phyloP scores from a whole-genome alignment of 257 asterid species.

The Lithospermum erythrorhizon region DNA sequence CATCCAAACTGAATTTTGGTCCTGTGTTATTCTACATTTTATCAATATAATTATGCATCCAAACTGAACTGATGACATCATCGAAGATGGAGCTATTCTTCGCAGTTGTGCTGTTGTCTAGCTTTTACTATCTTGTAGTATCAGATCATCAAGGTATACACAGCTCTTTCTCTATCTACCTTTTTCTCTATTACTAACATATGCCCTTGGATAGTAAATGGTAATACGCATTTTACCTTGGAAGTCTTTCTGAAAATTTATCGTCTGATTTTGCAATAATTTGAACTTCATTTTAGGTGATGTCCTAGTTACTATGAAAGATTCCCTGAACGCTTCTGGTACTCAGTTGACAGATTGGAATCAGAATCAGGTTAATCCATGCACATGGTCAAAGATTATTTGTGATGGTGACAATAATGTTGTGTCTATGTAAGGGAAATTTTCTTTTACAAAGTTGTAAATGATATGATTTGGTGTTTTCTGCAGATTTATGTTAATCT shows the following conservation, averaged over 20 bases:
- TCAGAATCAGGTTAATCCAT: constrained; percentile 68
- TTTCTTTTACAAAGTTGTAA: not conserved
- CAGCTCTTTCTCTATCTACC: not conserved
- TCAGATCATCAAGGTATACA: constrained; percentile 32
- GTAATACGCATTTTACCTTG: not conserved
- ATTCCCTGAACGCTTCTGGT: constrained; percentile 52
- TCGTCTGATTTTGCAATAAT: not conserved
- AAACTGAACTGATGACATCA: not conserved
- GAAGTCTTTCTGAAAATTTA: not conserved
- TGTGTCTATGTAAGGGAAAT: constrained; percentile 50
- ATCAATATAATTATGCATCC: constrained; percentile 11
- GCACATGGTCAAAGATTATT: constrained; percentile 83
- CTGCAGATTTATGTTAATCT: constrained; percentile 1
- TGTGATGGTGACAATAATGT: constrained; percentile 53
- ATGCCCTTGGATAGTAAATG: not conserved
- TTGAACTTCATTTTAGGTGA: constrained; percentile 40
- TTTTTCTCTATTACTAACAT: not conserved
- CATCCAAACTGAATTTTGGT: not conserved
- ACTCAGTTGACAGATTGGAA: constrained; percentile 73
- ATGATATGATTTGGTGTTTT: not conserved
- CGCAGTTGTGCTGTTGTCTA: constrained; percentile 13
- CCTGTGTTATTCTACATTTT: constrained; percentile 5
- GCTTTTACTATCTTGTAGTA: constrained; percentile 17
- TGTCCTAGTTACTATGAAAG: constrained; percentile 52
- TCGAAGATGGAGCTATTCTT: constrained; percentile 20